Evolutionary conservation across 2,329 filamentous ascomycete species (phyloP).

Genomic region (Bipolaris zeicola): DNA sequence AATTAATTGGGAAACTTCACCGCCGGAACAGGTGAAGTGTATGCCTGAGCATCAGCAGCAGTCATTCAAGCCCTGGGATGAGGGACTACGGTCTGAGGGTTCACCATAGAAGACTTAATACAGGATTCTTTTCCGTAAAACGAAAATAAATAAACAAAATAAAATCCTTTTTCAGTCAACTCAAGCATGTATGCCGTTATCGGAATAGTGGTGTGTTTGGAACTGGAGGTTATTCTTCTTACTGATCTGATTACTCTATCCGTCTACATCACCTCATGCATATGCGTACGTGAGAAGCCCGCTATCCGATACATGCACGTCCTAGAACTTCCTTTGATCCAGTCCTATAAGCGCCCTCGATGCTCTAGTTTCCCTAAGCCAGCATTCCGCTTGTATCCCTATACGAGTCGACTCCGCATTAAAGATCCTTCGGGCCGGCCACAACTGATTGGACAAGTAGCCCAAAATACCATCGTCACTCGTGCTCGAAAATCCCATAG

Average conservation of each 20-base stretch:
- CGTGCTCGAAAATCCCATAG: not conserved
- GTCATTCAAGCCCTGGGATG: conserved; percentile 19
- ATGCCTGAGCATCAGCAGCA: conserved; percentile 45
- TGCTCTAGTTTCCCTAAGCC: not conserved
- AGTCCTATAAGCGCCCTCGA: not conserved
- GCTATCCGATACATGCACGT: not conserved
- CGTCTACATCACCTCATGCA: not conserved
- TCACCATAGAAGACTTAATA: not conserved
- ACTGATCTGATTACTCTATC: not conserved
- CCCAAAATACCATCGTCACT: not conserved
- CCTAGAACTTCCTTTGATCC: conserved; percentile 3
- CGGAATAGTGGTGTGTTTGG: too few species aligned
- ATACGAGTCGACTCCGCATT: conserved; percentile 3
- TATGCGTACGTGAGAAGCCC: not conserved
- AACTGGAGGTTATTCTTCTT: not conserved
- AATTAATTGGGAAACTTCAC: conserved; percentile 54
- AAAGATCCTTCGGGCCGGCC: conserved; percentile 5
- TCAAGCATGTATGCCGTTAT: not conserved
- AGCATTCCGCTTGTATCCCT: not conserved
- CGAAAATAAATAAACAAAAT: too few species aligned
- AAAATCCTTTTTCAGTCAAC: not conserved
- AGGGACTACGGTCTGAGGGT: not conserved
- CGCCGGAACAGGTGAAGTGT: conserved; percentile 57
- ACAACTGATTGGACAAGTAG: not conserved
- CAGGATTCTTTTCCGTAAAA: too few species aligned